Evolutionary conservation across 2,329 filamentous ascomycete species (phyloP).

Genomic region (Trichoderma atrobrunneum): DNA sequence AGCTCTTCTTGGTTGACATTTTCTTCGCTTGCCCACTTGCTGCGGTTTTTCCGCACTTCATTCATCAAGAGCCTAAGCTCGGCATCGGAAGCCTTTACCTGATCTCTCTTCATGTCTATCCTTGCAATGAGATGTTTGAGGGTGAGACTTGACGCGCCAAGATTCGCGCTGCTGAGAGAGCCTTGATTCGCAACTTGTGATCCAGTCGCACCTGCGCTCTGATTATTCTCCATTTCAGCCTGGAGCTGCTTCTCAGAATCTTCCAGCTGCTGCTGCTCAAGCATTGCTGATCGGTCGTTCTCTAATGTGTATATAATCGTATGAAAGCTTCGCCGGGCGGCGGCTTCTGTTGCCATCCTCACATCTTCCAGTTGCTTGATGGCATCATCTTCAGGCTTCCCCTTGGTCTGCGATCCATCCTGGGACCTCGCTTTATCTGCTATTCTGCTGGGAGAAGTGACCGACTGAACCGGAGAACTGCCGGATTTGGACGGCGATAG

Average conservation of each 20-base stretch:
- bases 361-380: constrained; percentile 91
- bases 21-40: constrained; percentile 98
- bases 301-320: constrained; percentile 94
- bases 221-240: constrained; percentile 80
- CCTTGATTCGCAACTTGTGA: constrained; percentile 68
- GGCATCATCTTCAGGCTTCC: constrained; percentile 78
- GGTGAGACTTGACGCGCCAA: constrained; percentile 92
- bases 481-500: constrained; percentile 69
- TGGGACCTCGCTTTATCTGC: constrained; percentile 52
- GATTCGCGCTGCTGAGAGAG: constrained; percentile 86
- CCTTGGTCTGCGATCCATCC: constrained; percentile 48
- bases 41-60: constrained; percentile 94
- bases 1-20: constrained; percentile 96
- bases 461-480: constrained; percentile 63
- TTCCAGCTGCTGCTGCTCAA: constrained; percentile 94
- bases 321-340: constrained; percentile 85
- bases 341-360: constrained; percentile 85
- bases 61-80: constrained; percentile 92
- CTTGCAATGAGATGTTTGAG: constrained; percentile 95
- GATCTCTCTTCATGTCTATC: constrained; percentile 87
- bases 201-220: constrained; percentile 48
- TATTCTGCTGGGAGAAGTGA: constrained; percentile 59
- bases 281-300: constrained; percentile 92
- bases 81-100: constrained; percentile 87
- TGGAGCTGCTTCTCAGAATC: constrained; percentile 95